These are phyloP conservation scores for Neopestalotiopsis sp. DNA, from an alignment of 2,329 filamentous ascomycete genomes.

Conservation along the genomic window DNA sequence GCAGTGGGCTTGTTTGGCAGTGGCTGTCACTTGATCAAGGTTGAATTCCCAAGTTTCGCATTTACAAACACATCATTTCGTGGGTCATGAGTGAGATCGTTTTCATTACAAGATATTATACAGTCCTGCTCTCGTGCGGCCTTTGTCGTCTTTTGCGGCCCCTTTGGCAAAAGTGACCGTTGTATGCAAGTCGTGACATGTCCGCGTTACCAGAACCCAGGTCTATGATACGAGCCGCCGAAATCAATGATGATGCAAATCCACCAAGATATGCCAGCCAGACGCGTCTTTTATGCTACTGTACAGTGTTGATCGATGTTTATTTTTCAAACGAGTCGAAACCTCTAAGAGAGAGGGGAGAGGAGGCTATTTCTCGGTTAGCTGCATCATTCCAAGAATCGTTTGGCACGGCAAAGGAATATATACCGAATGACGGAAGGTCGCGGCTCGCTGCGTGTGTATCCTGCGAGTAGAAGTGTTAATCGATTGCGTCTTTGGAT, in stretches of 20 bases:
- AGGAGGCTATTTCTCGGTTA: slow-evolving; percentile 55
- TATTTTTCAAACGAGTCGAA: slow-evolving; percentile 16
- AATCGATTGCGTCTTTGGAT: not conserved
- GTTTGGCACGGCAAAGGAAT: not conserved
- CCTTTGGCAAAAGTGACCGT: not conserved
- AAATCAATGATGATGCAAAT: slow-evolving; percentile 12
- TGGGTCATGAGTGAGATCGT: slow-evolving; percentile 17
- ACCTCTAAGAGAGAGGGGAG: slow-evolving; percentile 65
- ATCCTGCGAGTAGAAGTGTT: slow-evolving; percentile 60
- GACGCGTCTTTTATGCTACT: slow-evolving; percentile 17
- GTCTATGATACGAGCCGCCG: slow-evolving; percentile 10
- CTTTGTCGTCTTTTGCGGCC: not conserved
- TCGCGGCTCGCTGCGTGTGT: slow-evolving; percentile 91
- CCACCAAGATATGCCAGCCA: not conserved
- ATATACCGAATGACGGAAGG: slow-evolving; percentile 70
- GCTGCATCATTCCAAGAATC: slow-evolving; percentile 14
- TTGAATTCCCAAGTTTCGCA: not conserved
- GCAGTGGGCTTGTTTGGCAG: not conserved
- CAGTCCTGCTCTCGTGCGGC: not conserved
- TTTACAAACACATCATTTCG: not conserved
- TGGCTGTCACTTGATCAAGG: not conserved
- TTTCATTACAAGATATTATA: slow-evolving; percentile 20
- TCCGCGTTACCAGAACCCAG: not conserved
- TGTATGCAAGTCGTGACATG: slow-evolving; percentile 6
- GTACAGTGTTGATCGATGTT: slow-evolving; percentile 12